Evolutionary conservation across 2,329 filamentous ascomycete species (phyloP).

Genomic region (Aurifilum marmelostoma): DNA sequence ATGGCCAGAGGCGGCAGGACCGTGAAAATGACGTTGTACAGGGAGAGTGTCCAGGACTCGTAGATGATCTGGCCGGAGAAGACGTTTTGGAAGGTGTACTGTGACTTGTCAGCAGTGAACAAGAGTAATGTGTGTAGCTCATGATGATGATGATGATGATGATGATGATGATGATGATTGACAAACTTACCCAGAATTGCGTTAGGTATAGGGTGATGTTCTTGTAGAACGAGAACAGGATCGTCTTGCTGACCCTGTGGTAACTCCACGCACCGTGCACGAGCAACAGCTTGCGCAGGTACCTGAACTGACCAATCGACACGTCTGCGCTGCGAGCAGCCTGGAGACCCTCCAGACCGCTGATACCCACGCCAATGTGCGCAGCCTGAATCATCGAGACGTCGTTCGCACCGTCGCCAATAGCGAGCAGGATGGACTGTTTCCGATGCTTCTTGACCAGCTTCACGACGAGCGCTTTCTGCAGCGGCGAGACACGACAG

Average conservation of each 20-base stretch:
- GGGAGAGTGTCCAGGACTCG: slow-evolving; percentile 98
- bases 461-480: slow-evolving; percentile 97
- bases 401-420: slow-evolving; percentile 97
- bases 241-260: slow-evolving; percentile 94
- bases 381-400: slow-evolving; percentile 99
- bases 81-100: slow-evolving; percentile 97
- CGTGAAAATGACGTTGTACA: slow-evolving; percentile 99
- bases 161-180: no score
- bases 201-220: slow-evolving; percentile 99
- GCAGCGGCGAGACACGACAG: slow-evolving; percentile 92
- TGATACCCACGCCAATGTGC: slow-evolving; percentile 97
- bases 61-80: slow-evolving; percentile 98
- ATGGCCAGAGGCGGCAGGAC: slow-evolving; percentile 90
- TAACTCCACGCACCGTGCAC: slow-evolving; percentile 98
- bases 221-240: slow-evolving; percentile 99
- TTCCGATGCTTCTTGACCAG: slow-evolving; percentile 91
- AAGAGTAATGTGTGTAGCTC: neutral
- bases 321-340: slow-evolving; percentile 95
- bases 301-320: slow-evolving; percentile 93
- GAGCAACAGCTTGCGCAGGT: slow-evolving; percentile 87
- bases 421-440: slow-evolving; percentile 88
- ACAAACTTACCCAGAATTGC: slow-evolving; percentile 84
- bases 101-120: slow-evolving; percentile 35
- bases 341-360: slow-evolving; percentile 94
- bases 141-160: no score